Percentiles rank a stretch among this genome's conserved stretches.
These are phyloP conservation scores for Russula sp. DNA, from an alignment of 768 basidiomycete species.

Conservation along the genomic window DNA sequence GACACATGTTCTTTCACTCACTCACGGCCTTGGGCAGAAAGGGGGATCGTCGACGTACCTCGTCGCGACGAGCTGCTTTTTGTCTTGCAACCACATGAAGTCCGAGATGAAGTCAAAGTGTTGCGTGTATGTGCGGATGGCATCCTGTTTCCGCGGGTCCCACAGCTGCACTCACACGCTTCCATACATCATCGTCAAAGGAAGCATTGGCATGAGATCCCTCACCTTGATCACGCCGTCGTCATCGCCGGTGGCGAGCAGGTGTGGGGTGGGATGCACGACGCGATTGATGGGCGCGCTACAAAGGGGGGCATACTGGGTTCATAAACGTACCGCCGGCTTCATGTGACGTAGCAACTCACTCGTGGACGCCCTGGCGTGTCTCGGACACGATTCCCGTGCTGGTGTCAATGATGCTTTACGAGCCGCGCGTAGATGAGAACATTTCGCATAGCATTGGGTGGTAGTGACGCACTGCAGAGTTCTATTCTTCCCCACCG, in stretches of 20 bases:
- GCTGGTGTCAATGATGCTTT: slow-evolving; percentile 60
- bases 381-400: slow-evolving; percentile 49
- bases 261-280: slow-evolving; percentile 58
- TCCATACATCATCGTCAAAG: neutral
- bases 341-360: slow-evolving; percentile 30
- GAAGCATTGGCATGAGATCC: neutral
- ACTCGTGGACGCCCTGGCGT: slow-evolving; percentile 60
- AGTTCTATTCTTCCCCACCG: slow-evolving; percentile 75
- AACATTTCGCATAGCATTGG: neutral
- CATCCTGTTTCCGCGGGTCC: slow-evolving; percentile 71
- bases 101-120: slow-evolving; percentile 95
- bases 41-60: slow-evolving; percentile 48
- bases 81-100: slow-evolving; percentile 72
- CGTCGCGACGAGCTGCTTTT: slow-evolving; percentile 75
- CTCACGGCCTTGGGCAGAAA: neutral
- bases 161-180: slow-evolving; percentile 58
- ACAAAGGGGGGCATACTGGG: slow-evolving; percentile 8
- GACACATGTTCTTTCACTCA: neutral
- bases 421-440: slow-evolving; percentile 9
- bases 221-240: slow-evolving; percentile 87
- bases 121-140: slow-evolving; percentile 65
- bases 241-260: slow-evolving; percentile 86
- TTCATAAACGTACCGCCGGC: slow-evolving; percentile 22
- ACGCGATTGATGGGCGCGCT: slow-evolving; percentile 87
- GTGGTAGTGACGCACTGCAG: slow-evolving; percentile 55